Evolutionary conservation across 352 stramenopile species (phyloP).

Genomic region (Peronospora destructor): DNA sequence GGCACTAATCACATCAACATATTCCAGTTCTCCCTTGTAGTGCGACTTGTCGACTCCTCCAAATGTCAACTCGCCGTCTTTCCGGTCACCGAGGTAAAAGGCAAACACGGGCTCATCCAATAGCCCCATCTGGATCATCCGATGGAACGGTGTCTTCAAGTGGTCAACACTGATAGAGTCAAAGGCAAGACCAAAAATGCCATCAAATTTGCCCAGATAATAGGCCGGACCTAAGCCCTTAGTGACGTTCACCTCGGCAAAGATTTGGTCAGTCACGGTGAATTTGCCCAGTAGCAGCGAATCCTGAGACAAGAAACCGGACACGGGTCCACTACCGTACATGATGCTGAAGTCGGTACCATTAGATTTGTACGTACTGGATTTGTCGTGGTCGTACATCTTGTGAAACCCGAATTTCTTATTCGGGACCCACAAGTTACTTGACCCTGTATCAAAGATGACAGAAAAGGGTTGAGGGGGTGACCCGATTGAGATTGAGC

Average conservation of each 20-base stretch:
- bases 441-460: slow-evolving; percentile 96
- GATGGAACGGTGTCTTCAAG: slow-evolving; percentile 91
- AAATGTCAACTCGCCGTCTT: slow-evolving; percentile 74
- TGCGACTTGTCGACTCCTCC: slow-evolving; percentile 81
- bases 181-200: slow-evolving; percentile 96
- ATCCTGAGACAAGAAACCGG: slow-evolving; percentile 89
- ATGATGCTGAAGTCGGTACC: slow-evolving; percentile 91
- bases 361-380: slow-evolving; percentile 85
- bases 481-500: slow-evolving; percentile 85
- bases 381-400: slow-evolving; percentile 87
- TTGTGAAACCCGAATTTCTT: slow-evolving; percentile 61
- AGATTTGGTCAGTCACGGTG: slow-evolving; percentile 79
- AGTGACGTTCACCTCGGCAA: slow-evolving; percentile 94
- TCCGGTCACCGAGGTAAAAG: slow-evolving; percentile 92
- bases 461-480: slow-evolving; percentile 90
- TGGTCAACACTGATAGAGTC: slow-evolving; percentile 90
- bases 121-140: slow-evolving; percentile 83
- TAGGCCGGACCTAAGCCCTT: slow-evolving; percentile 92
- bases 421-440: slow-evolving; percentile 94
- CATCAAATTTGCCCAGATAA: slow-evolving; percentile 95
- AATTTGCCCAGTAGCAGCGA: slow-evolving; percentile 58
- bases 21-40: slow-evolving; percentile 92
- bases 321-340: slow-evolving; percentile 92
- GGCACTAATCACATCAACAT: slow-evolving; percentile 69
- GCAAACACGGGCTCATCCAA: slow-evolving; percentile 91